Evolutionary conservation across 306 rosid species (phyloP), one percentile per base, ranked within the genome.

Genomic region (Cucurbita pepo): DNA sequence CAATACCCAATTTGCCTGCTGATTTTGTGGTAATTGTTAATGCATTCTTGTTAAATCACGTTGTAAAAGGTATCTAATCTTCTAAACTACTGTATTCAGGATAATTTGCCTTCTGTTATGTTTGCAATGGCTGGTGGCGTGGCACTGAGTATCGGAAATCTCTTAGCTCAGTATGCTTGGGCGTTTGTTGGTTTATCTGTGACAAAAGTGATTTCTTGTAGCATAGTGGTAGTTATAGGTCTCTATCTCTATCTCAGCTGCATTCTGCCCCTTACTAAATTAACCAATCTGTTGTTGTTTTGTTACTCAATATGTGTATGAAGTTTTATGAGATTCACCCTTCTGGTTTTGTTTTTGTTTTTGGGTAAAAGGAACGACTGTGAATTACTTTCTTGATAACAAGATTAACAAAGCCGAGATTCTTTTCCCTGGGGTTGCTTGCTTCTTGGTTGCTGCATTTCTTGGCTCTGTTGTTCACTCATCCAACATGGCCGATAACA

Each of bases 101-200:
- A 88, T 69, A 92, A 89, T 79, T 86, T 87, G 88, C 89, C 92
- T n/a, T 89, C 95, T 70, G 86, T 89, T 63, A 67, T 88, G 74
- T 88, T 92, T 78, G 95, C 95, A 47, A 92, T 92, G 97, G 88
- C 75, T 1, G 97, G 97, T 25, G 96, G 97, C 34, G 57, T 92
- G 30, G 88, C 85, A 40, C 86, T 92, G 10, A 88, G 96, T 82
- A 65, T 89, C 14, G 97, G 96, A 71, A 92, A 92, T 76, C 86
- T 92, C 16, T 75, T 86, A 52, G 76, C 96, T 13, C 97, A 92
- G 51, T 92, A 92, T 82, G 92, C 94, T 59, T 92, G 88, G 88
- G 92, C 96, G 61, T 82, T 89, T 50, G 95, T 92, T 60, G 97
- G 97, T 73, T 84, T 92, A 81, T 88, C 96, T 53, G 97, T 89